Conservation (phyloP, 768 basidiomycete genomes). For the Dentipellis sp. region DNA sequence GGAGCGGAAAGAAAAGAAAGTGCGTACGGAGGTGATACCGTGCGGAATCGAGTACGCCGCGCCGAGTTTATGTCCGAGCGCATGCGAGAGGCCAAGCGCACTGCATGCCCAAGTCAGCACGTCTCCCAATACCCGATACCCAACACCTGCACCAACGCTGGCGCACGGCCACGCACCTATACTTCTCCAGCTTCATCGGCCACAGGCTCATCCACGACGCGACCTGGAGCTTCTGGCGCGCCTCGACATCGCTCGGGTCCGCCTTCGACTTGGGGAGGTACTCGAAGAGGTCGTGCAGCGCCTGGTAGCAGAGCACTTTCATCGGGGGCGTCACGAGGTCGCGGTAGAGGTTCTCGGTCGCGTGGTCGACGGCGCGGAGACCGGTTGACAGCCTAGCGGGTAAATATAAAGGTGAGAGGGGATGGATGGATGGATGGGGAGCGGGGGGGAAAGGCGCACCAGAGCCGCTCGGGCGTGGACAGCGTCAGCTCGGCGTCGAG, state of each 20-base stretch:
- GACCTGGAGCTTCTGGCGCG: conserved; percentile 59
- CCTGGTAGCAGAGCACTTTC: conserved; percentile 56
- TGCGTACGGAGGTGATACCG: conserved; percentile 70
- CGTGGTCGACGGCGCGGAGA: conserved; percentile 71
- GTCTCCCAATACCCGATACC: not conserved
- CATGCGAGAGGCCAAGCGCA: conserved; percentile 66
- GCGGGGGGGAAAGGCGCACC: conserved; percentile 30
- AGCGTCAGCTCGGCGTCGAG: conserved; percentile 71
- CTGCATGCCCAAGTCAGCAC: conserved; percentile 21
- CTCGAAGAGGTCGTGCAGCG: conserved; percentile 63
- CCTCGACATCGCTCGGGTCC: conserved; percentile 43
- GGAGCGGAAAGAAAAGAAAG: not conserved
- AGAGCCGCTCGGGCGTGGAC: conserved; percentile 63
- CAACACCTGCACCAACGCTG: not conserved
- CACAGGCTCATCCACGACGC: conserved; percentile 79
- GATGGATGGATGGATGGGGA: not conserved
- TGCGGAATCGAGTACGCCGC: conserved; percentile 71
- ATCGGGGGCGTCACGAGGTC: conserved; percentile 45
- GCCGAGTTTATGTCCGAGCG: conserved; percentile 66
- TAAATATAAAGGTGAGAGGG: not conserved
- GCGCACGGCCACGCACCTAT: conserved; percentile 29
- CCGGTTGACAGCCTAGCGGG: conserved; percentile 63
- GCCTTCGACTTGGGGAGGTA: conserved; percentile 60
- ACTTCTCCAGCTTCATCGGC: conserved; percentile 50
- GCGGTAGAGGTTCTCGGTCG: conserved; percentile 61